phyloP scores from a whole-genome alignment of 257 asterid genomes.

The Gentiana macrophylla region DNA sequence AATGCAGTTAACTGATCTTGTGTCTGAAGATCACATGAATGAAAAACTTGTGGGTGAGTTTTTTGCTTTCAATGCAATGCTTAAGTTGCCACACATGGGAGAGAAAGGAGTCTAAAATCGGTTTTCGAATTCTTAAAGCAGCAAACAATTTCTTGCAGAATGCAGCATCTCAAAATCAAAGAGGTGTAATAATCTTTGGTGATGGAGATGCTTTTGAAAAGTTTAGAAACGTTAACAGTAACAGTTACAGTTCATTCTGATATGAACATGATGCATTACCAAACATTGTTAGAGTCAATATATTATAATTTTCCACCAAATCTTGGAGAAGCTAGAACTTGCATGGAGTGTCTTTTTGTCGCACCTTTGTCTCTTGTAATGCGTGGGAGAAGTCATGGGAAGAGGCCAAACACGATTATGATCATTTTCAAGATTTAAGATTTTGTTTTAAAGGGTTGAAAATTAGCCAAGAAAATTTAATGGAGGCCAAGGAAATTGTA shows the following conservation, averaged over 20 bases:
- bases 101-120: constrained; percentile 19
- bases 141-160: constrained; percentile 5
- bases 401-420: constrained; percentile 21
- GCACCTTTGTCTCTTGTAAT: constrained; percentile 24
- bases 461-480: constrained; percentile 20
- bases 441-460: constrained; percentile 18
- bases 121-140: constrained; percentile 20
- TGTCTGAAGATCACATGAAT: background rate
- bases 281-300: constrained; percentile 34
- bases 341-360: constrained; percentile 35
- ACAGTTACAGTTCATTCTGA: constrained; percentile 29
- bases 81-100: constrained; percentile 39
- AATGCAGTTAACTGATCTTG: constrained; percentile 24
- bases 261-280: constrained; percentile 20
- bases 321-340: constrained; percentile 31
- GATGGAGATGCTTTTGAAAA: constrained; percentile 26
- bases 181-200: constrained; percentile 26
- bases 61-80: constrained; percentile 31
- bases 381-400: constrained; percentile 27
- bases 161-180: too few relatives aligned
- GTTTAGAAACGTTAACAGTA: constrained; percentile 9
- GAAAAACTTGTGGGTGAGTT: constrained; percentile 8
- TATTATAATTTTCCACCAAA: constrained; percentile 21
- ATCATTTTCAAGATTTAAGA: constrained; percentile 4
- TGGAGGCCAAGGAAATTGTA: constrained; percentile 36